Percentiles rank a stretch among this genome's conserved stretches.
Evolutionary conservation across 2,329 filamentous ascomycete genomes (phyloP).

Genomic region (Venturia aucupariae): DNA sequence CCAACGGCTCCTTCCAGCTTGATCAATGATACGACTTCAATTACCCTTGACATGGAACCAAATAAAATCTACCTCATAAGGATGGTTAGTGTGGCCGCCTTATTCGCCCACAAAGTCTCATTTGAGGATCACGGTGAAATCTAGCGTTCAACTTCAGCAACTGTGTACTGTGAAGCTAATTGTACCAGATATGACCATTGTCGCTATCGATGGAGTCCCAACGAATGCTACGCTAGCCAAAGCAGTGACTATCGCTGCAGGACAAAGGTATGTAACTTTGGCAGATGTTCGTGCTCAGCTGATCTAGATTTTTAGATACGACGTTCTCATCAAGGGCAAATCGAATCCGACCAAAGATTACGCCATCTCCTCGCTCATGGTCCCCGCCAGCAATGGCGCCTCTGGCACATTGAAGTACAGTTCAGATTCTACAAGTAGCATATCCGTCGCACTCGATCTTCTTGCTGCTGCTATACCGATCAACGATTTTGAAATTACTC

Average conservation of each 20-base stretch:
- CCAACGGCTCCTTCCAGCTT: slow-evolving; percentile 25
- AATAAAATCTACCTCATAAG: slow-evolving; percentile 55
- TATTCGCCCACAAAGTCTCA: not conserved
- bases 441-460: too few species aligned
- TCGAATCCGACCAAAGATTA: slow-evolving; percentile 2
- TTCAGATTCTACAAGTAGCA: not conserved
- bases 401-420: not conserved
- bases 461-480: not conserved
- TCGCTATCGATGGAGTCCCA: slow-evolving; percentile 62
- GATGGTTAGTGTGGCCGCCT: not conserved
- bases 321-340: slow-evolving; percentile 10
- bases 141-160: not conserved
- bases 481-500: slow-evolving; percentile 2
- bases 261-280: not conserved
- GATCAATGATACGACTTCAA: slow-evolving; percentile 50
- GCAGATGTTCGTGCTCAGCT: too few species aligned
- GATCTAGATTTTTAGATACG: not conserved
- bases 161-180: not conserved
- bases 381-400: not conserved
- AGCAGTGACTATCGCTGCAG: slow-evolving; percentile 31
- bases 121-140: not conserved
- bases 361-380: not conserved
- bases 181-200: slow-evolving; percentile 42
- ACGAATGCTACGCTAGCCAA: slow-evolving; percentile 36
- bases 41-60: slow-evolving; percentile 35